Evolutionary conservation across 164 flowering plant genomes (phyloP).

Genomic region (Houttuynia cordata): DNA sequence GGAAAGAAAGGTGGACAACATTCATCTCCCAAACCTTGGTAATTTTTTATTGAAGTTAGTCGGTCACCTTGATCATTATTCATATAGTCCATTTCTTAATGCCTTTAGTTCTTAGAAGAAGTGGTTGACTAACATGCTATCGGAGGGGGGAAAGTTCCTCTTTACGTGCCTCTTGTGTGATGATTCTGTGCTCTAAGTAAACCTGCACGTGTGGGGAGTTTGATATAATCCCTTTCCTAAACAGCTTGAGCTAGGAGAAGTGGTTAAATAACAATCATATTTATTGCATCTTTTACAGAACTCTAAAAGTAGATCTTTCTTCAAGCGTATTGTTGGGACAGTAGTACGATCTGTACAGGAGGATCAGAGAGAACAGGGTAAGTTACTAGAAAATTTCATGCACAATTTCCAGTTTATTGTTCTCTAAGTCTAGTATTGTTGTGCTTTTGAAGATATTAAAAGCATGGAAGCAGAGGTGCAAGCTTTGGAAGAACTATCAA

Average conservation of each 20-base stretch:
- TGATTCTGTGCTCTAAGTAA: background rate
- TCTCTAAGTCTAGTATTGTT: background rate
- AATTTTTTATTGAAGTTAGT: no score
- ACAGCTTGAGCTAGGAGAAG: background rate
- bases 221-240: background rate
- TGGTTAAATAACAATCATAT: background rate
- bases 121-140: no score
- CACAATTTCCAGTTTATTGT: background rate
- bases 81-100: no score
- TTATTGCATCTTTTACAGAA: background rate
- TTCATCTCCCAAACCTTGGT: no score
- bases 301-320: slow-evolving; percentile 53
- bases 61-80: no score
- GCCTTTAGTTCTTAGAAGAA: no score
- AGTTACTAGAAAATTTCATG: slow-evolving; percentile 1
- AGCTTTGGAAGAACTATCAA: slow-evolving; percentile 89
- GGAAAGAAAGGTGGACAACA: no score
- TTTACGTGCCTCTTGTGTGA: background rate
- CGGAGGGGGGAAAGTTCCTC: background rate
- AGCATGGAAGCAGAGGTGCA: slow-evolving; percentile 86
- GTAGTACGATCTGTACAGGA: slow-evolving; percentile 93
- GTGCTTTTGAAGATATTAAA: slow-evolving; percentile 51
- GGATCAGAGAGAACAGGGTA: slow-evolving; percentile 92
- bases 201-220: background rate
- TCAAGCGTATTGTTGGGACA: slow-evolving; percentile 77